phyloP scores from a whole-genome alignment of 2,329 filamentous ascomycete species.

The Cladosporium oxysporum region DNA sequence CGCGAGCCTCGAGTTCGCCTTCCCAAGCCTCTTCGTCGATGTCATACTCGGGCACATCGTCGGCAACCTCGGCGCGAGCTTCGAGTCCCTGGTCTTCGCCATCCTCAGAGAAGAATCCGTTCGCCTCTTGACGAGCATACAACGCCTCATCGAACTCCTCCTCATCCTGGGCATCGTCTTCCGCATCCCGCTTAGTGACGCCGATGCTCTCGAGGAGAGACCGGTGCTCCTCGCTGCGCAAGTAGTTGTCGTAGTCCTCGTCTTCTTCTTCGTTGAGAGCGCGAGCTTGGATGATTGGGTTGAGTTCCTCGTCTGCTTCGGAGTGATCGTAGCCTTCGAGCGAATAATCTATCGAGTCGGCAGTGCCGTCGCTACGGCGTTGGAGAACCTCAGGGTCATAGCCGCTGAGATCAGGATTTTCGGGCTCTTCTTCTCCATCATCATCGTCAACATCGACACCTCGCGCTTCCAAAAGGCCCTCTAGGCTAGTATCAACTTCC shows the following conservation, averaged over 20 bases:
- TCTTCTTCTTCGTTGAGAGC: neutral
- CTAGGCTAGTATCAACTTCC: slow-evolving; percentile 4
- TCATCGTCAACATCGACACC: slow-evolving; percentile 2
- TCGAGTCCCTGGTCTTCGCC: slow-evolving; percentile 1
- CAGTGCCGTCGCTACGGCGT: slow-evolving; percentile 2
- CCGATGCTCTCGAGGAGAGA: slow-evolving; percentile 8
- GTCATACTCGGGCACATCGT: neutral
- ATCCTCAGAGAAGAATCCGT: neutral
- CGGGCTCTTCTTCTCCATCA: neutral
- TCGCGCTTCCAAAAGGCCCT: neutral
- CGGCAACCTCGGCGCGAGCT: neutral
- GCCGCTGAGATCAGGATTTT: neutral
- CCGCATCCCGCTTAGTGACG: neutral
- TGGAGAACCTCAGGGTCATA: neutral
- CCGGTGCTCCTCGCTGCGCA: neutral
- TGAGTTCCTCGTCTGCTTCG: neutral
- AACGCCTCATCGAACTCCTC: neutral
- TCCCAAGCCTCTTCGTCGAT: neutral
- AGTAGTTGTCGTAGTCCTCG: neutral
- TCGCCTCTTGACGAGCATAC: neutral
- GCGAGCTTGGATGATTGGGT: neutral
- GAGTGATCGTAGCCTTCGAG: slow-evolving; percentile 14
- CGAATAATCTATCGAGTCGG: slow-evolving; percentile 1
- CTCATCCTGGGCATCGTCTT: neutral
- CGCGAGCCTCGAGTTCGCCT: neutral